Evolutionary conservation across 352 stramenopile genomes (phyloP).

Genomic region (Globisporangium perplexum): DNA sequence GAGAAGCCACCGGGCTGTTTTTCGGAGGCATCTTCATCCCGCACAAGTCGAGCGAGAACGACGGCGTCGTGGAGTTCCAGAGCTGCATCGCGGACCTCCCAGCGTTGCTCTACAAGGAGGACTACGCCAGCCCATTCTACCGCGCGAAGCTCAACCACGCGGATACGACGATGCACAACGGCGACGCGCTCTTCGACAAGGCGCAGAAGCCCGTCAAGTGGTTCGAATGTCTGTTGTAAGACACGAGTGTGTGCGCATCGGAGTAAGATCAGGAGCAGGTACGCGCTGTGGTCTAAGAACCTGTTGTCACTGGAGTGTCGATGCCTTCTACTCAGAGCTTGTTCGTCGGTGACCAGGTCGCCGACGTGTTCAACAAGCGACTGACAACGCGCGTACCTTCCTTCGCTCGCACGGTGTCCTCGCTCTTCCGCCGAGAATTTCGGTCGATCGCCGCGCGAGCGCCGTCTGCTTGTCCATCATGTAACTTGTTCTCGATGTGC

Average conservation of each 20-base stretch:
- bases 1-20: constrained; percentile 22
- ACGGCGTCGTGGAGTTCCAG: constrained; percentile 42
- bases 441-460: not conserved
- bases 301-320: not conserved
- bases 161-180: constrained; percentile 58
- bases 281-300: too few relatives aligned
- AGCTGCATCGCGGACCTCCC: constrained; percentile 42
- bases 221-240: constrained; percentile 65
- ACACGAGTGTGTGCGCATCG: constrained; percentile 25
- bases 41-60: constrained; percentile 16
- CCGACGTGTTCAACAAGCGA: constrained; percentile 5
- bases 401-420: not conserved
- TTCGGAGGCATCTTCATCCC: constrained; percentile 10
- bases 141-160: constrained; percentile 55
- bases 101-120: constrained; percentile 23
- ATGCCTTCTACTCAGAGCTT: not conserved
- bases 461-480: not conserved
- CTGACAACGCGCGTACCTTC: constrained; percentile 4
- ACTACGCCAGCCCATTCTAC: constrained; percentile 47
- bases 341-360: not conserved
- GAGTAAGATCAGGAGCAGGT: too few relatives aligned
- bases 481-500: constrained; percentile 9
- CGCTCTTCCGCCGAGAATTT: not conserved
- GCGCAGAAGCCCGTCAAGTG: constrained; percentile 60
- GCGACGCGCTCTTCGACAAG: constrained; percentile 39